Base-by-base conservation (phyloP, 768 basidiomycete genomes). In the Clavaria fumosa region DNA sequence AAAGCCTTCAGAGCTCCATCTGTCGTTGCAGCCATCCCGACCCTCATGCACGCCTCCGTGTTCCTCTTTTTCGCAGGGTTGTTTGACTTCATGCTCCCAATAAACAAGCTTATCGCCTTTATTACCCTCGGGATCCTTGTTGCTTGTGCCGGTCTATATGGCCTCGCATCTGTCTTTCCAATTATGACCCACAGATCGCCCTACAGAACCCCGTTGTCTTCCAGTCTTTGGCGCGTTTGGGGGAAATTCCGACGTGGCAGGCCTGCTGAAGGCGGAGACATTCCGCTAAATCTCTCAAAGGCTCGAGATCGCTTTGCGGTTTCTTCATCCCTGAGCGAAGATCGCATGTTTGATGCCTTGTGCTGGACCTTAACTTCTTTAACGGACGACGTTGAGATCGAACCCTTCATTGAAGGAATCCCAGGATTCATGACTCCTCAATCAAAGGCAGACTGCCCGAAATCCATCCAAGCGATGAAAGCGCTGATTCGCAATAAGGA, bases 11-110 rank as follows among this genome's bases (percentile, higher is more conserved):
- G 52, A 7, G 57, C 69, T 50, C 48, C 55, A 4, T 45, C 54
- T 1, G 49, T 67, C 14, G 60, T 69, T 7, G 57, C 62, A 21
- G 41, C 51, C 9, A 59, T 67, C 12, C 69, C 67, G 3, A 51
- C 61, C 17, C 58, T 71, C 9, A 57, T 71, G 14, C 69, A 71
- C 43, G 47, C 63, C 7, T 65, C 67, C 3, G 51, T 70, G 11
- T 58, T 69, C 17, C 53, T 70, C 4, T 71, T 72, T 50, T 62
- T 73, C 46, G 58, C 62, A 24, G 63, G 66, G 28, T 53, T 72
- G 19, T 51, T 69, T 20, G 52, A 58, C 12, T 67, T 71, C 47
- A 50, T 70, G 22, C 52, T 47, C 40, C 52, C 60, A 6, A 46
- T 68, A n/a, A 63, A 62, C 43, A 7, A 41, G 6, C 42, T 37